phyloP scores from a whole-genome alignment of 2,329 filamentous ascomycete species.

The Talaromyces sp. region DNA sequence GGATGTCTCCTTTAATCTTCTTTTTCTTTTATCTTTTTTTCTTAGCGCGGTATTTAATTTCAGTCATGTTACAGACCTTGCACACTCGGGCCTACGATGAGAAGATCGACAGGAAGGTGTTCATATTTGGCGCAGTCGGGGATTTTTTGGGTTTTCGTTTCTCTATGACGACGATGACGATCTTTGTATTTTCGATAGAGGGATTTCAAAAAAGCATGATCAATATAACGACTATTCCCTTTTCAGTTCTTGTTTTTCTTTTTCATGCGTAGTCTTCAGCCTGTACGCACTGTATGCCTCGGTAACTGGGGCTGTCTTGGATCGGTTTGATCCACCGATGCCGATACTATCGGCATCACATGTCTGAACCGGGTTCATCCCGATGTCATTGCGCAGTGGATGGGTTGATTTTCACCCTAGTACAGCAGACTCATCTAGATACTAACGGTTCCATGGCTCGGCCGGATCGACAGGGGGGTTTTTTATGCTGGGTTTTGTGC shows the following conservation, averaged over 20 bases:
- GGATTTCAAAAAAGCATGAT: conserved; percentile 11
- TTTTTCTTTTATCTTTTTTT: conserved; percentile 2
- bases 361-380: neutral
- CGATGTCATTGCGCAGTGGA: neutral
- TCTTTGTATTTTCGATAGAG: conserved; percentile 5
- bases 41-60: conserved; percentile 12
- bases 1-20: conserved; percentile 3
- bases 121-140: conserved; percentile 6
- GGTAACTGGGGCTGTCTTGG: neutral
- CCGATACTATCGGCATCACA: conserved; percentile 6
- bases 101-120: neutral
- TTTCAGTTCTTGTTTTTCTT: neutral
- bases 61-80: conserved; percentile 12
- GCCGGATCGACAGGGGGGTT: neutral
- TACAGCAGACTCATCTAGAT: neutral
- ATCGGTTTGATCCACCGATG: neutral
- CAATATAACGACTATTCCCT: conserved; percentile 6
- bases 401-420: neutral
- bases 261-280: neutral
- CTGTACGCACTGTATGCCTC: neutral
- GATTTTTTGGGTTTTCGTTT: neutral
- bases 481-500: neutral
- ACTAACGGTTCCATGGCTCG: neutral
- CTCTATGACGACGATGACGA: conserved; percentile 12
- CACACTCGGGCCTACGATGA: neutral